Evolutionary conservation across 352 stramenopile species (phyloP).

Genomic region (Phytophthora ohioensis): DNA sequence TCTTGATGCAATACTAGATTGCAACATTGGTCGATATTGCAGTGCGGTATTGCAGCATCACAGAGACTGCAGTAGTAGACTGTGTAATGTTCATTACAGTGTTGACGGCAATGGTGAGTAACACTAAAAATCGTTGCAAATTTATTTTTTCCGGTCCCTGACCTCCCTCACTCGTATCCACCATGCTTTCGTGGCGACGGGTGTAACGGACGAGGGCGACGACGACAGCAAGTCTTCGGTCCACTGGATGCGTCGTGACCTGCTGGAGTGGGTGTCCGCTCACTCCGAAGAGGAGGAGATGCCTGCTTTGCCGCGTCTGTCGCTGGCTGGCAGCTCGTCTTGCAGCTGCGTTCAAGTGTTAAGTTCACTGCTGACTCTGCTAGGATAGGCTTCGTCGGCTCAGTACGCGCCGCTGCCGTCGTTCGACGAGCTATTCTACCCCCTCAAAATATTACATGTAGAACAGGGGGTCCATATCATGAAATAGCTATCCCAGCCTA

Average conservation of each 20-base stretch:
- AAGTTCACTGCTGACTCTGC: conserved; percentile 51
- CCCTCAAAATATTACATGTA: conserved; percentile 6
- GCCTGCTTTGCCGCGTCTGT: conserved; percentile 47
- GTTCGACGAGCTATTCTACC: conserved; percentile 82
- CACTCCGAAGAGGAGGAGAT: conserved; percentile 26
- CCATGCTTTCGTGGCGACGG: conserved; percentile 46
- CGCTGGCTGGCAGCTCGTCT: conserved; percentile 51
- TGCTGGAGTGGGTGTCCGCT: conserved; percentile 50
- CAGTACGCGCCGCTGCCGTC: conserved; percentile 76
- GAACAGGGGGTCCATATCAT: too few species aligned
- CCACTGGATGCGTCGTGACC: conserved; percentile 56
- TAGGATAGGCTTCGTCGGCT: conserved; percentile 44
- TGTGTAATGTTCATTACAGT: too few species aligned
- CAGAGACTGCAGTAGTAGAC: too few species aligned
- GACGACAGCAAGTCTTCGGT: conserved; percentile 25
- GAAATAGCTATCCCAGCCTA: too few species aligned
- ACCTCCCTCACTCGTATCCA: not conserved
- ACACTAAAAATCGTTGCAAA: too few species aligned
- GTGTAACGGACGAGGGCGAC: not conserved
- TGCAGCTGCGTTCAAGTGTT: conserved; percentile 57
- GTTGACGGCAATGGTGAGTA: too few species aligned
- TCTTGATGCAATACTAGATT: too few species aligned
- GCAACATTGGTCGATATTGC: too few species aligned
- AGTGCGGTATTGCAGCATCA: too few species aligned
- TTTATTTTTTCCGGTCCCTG: too few species aligned